phyloP scores from a whole-genome alignment of 2,329 filamentous ascomycete genomes.

The Venturiaceae sp. region DNA sequence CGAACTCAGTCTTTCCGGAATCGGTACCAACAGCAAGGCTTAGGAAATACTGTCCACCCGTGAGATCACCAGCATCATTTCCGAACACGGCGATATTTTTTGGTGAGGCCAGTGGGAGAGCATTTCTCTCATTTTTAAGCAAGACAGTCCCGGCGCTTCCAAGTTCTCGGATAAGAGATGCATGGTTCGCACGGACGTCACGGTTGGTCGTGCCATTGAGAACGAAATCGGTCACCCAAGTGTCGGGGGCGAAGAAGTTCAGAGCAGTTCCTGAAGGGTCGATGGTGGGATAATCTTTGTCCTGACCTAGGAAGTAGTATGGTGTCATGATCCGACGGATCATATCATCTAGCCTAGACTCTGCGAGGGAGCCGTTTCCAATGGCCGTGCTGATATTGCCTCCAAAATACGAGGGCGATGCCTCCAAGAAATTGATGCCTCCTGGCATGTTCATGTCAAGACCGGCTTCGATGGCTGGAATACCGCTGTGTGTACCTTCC shows the following conservation, averaged over 20 bases:
- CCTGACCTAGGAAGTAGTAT: constrained; percentile 39
- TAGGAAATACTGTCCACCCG: constrained; percentile 38
- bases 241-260: constrained; percentile 31
- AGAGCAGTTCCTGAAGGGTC: constrained; percentile 12
- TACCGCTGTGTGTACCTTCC: constrained; percentile 35
- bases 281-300: constrained; percentile 26
- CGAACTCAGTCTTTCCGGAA: constrained; percentile 47
- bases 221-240: constrained; percentile 1
- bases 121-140: constrained; percentile 54
- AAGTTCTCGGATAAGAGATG: constrained; percentile 26
- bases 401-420: constrained; percentile 42
- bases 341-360: constrained; percentile 32
- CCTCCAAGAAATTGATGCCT: constrained; percentile 16
- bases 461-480: constrained; percentile 33
- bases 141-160: constrained; percentile 39
- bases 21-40: constrained; percentile 56
- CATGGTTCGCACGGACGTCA: constrained; percentile 28
- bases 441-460: constrained; percentile 51
- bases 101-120: constrained; percentile 59
- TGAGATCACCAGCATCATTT: constrained; percentile 69
- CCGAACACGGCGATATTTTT: constrained; percentile 60
- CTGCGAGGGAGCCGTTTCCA: constrained; percentile 32
- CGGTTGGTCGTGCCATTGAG: constrained; percentile 16
- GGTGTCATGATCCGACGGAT: constrained; percentile 32
- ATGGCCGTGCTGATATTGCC: constrained; percentile 43